Evolutionary conservation across 1,139 yeast species (phyloP), one percentile per base, ranked within the genome.

Genomic region (Hansenula anomala): DNA sequence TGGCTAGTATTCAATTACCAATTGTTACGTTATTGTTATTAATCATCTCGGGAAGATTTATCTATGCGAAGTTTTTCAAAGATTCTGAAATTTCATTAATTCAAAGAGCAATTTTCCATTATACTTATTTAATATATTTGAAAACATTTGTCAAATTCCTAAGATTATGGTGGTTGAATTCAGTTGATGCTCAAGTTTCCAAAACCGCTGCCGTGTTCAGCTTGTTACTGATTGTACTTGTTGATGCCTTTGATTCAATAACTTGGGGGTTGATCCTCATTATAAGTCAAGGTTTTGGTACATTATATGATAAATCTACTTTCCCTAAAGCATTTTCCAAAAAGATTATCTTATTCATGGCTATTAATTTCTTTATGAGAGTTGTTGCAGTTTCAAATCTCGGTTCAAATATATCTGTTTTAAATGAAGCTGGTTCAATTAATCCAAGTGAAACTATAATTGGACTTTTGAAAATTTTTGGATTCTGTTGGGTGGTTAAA

Each of bases 211-310:
- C 29, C 3, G 4, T 27, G 8, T 6, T 27, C 8, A 27, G 29
- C 19, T 27, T 27, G 13, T 3, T 27, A 8, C 12, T 27, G 10
- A 13, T 18, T 10, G 11, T 13, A 8, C 5, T 12, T 8, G 13
- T 8, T 10, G 25, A 23, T 12, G 13, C 13, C 6, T 3, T 30
- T 4, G 37, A 35, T 20, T 7, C 33, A 11, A 4, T 35, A 13
- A 28, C 31, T 12, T 29, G 33, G 33, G 37, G 37, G 14, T 11
- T 29, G 3, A 12, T 35, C 2, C 15, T 35, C 8, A 6, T 12
- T 10, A 4, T 30, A 14, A 29, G 33, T 35, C 17, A 29, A 19
- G 37, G 37, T 3, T 35, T 16, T 24, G 37, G 37, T 24, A 35
- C 37, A 11, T 22, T 35, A 18, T 35, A 35, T n/a, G 26, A 22